A percentile compares a stretch with the other conserved stretches of the same genome.
Evolutionary conservation across 2,329 filamentous ascomycete species (phyloP).

Genomic region (Ophiostoma ulmi): DNA sequence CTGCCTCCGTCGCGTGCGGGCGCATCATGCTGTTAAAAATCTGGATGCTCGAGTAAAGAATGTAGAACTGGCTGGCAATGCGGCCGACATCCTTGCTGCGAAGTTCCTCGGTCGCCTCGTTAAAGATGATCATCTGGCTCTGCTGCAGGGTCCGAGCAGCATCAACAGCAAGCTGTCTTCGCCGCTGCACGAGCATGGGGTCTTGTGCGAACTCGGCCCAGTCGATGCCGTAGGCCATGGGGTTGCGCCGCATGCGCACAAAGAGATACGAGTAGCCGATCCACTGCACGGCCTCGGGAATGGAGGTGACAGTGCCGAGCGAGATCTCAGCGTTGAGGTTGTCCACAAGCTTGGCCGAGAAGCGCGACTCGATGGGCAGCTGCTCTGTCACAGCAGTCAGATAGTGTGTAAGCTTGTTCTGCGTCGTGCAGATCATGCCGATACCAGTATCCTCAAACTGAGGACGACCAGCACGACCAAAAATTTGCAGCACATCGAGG

Average conservation of each 20-base stretch:
- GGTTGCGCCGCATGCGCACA: conserved; percentile 90
- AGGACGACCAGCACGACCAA: conserved; percentile 93
- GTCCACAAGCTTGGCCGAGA: conserved; percentile 88
- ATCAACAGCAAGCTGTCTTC: conserved; percentile 79
- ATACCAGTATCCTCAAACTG: conserved; percentile 98
- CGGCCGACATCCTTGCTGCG: conserved; percentile 91
- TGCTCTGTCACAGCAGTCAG: conserved; percentile 90
- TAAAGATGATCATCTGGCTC: conserved; percentile 99
- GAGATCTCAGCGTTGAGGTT: conserved; percentile 95
- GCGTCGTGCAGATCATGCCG: conserved; percentile 94
- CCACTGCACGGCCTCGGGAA: conserved; percentile 92
- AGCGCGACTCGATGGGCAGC: conserved; percentile 94
- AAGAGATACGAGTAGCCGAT: conserved; percentile 97
- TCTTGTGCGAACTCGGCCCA: conserved; percentile 88
- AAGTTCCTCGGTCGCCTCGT: conserved; percentile 87
- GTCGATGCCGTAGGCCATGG: conserved; percentile 88
- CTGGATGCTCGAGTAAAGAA: conserved; percentile 86
- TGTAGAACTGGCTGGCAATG: conserved; percentile 96
- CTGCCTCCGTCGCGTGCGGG: conserved; percentile 77
- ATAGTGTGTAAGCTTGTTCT: conserved; percentile 90
- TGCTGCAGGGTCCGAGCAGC: conserved; percentile 82
- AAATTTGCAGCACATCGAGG: conserved; percentile 94
- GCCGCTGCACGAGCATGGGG: conserved; percentile 76
- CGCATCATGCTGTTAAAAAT: conserved; percentile 96
- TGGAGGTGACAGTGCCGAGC: conserved; percentile 88